Percentiles rank a stretch among this genome's conserved stretches.
Evolutionary conservation across 2,329 filamentous ascomycete species (phyloP).

Genomic region (Lecanosticta acicola): DNA sequence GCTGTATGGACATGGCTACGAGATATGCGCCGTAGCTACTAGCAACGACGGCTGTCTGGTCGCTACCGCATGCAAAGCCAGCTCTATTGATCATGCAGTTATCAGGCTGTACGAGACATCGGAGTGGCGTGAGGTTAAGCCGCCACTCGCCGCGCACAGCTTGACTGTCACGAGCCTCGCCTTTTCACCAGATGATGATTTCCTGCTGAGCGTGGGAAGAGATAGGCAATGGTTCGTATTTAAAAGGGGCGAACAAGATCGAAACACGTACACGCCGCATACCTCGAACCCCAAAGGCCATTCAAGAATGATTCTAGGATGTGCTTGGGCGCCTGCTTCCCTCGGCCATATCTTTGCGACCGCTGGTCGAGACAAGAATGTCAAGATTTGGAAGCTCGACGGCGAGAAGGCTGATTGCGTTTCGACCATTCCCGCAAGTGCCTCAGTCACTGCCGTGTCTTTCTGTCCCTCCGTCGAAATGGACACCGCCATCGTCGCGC

Average conservation of each 20-base stretch:
- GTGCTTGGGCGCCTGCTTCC: conserved; percentile 65
- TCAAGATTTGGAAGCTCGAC: conserved; percentile 54
- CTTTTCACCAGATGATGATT: conserved; percentile 69
- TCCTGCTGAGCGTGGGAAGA: conserved; percentile 79
- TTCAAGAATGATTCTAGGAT: conserved; percentile 84
- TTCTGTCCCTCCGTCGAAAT: conserved; percentile 16
- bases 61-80: conserved; percentile 89
- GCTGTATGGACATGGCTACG: conserved; percentile 95
- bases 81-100: conserved; percentile 87
- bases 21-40: conserved; percentile 80
- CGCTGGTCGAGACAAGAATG: conserved; percentile 79
- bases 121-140: conserved; percentile 80
- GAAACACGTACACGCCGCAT: conserved; percentile 51
- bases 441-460: conserved; percentile 32
- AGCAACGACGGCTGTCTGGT: conserved; percentile 69
- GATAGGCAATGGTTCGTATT: conserved; percentile 91
- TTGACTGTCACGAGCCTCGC: conserved; percentile 77
- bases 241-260: conserved; percentile 42
- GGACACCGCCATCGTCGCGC: conserved; percentile 17
- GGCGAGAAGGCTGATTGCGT: conserved; percentile 21
- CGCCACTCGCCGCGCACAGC: conserved; percentile 75
- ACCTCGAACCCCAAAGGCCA: conserved; percentile 77
- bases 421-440: conserved; percentile 22
- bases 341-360: conserved; percentile 64
- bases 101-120: conserved; percentile 84